Evolutionary conservation across 495 filamentous ascomycete species (phyloP), one percentile per base, ranked within the genome.

Genomic region (Filosporella fistucella): DNA sequence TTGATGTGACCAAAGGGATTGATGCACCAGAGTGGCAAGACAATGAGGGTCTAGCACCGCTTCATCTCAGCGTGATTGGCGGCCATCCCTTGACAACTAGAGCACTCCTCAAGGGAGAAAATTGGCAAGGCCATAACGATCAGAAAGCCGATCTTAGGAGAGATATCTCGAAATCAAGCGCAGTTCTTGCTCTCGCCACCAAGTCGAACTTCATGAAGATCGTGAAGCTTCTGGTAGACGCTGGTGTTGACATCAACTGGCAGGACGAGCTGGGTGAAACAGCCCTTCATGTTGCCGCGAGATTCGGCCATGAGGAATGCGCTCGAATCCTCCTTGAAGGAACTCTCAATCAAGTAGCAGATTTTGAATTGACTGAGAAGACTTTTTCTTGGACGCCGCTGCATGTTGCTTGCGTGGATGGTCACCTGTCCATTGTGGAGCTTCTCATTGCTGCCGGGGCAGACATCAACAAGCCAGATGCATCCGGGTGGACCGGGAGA

Each of bases 191-290:
- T 4, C 70, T 96, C 34, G 93, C 93, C 7, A 85, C 86, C 16
- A 91, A 90, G 63, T 77, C 86, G 25, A 88, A 96, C 59, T 93
- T 86, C 60, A 72, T 79, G 20, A 71, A 72, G 33, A 96, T 96
- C 47, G 89, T 97, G 28, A 77, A 81, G 57, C 73, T 95, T 49
- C 71, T 98, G 20, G 88, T 97, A 4, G 83, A 94, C 45, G 90
- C 93, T 1, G 89, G 89, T 1, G 86, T 96, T 2, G 89, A 95
- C 57, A 83, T 95, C 63, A 94, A 98, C 62, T 93, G 90, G 70
- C 89, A 91, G 62, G 89, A 96, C 60, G 80, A 86, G 46, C 84
- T 87, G 34, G 91, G 91, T n/a, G 94, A 97, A 67, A 89, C 89
- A 24, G 89, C 91, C 3, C 64, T 98, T 33, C 94, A 98, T 60